Base-by-base conservation (phyloP, 73 alveolate genomes). In the Paramecium octaurelia region DNA sequence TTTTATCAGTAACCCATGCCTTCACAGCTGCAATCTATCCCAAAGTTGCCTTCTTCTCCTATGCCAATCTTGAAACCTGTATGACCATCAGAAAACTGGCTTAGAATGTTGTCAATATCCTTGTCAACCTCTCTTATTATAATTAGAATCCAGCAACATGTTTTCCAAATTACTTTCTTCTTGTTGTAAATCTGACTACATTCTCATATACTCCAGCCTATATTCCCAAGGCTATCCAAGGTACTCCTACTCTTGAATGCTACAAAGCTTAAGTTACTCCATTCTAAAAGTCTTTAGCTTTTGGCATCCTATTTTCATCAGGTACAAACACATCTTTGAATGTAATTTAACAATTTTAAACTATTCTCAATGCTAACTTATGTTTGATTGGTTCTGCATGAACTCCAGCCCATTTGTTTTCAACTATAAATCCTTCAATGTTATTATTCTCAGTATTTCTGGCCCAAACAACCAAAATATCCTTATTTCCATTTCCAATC, bases 151-250 rank as follows among this genome's bases (percentile, higher is more conserved):
- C 85, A 85, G 97, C 94, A 38, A 95, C 88, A 4, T 95, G 96
- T 92, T 93, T 94, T 38, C 96, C 96, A 68, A 95, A 94, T 91
- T 95, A 89, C 86, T 92, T 94, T 59, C 93, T 92, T 58, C 84
- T 54, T 8, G 92, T 77, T 23, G 42, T 27, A n/a, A 70, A 92
- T 40, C 57, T 92, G 58, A 92, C 48, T 2, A 85, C 95, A 92
- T 58, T 85, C 10, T 83, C 92, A 83, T 75, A 94, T 24, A 71
- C 98, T 11, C 97, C 97, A 14, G 93, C 95, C 4, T 93, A 92
- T 16, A 96, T 77, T 24, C 99, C 99, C 18, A 96, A 68, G 8
- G 97, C 97, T 23, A 89, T 86, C 98, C 98, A 97, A 69, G 97
- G 92, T 29, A 97, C 96, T 34, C 58, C 46, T 6, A 97, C 93